Base-by-base conservation (phyloP, 306 rosid genomes). In the Purshia tridentata region DNA sequence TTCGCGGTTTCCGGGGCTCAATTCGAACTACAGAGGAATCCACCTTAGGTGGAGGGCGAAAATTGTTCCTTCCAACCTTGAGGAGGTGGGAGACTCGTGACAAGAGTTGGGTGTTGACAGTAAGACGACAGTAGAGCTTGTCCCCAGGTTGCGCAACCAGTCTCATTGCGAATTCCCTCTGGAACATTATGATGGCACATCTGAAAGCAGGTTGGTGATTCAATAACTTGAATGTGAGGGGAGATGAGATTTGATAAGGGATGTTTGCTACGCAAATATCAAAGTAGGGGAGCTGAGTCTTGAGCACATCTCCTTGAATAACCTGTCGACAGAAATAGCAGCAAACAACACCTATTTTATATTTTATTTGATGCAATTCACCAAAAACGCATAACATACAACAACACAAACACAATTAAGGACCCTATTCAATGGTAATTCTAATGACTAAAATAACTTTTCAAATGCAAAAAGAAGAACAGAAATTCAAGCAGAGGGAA, bases 161-260 rank as follows among this genome's bases (percentile, higher is more conserved):
- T 69, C 98, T 88, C 98, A 91, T 88, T 12, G 98, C 96, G 42
- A 93, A 93, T 74, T 93, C 98, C 76, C 96, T 82, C 76, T 93
- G 98, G 59, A 91, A 93, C 98, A 93, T 93, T 56, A 93, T 91
- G 77, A 93, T 87, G 18, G 98, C 97, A 48, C 97, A 88, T 70
- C 98, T 81, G 81, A 93, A 93, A 2, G 87, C 72, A 10, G 96
- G 97, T 60, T 86, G 87, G 79, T 92, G 98, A 74, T 72, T 79
- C 69, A 94, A 77, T 72, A 94, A 77, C 86, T 94, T 94, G 87
- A 94, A 94, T 9, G 98, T 94, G 37, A 94, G 96, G n/a, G 98
- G 98, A 8, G 97, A 91, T 4, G 98, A 93, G 56, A 93, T 93
- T 80, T 93, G 98, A 78, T 89, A 93, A 14, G 96, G 98, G 81